Evolutionary conservation across 2,329 filamentous ascomycete genomes (phyloP), one percentile per base, ranked within the genome.

Genomic region (Saccharata proteae): DNA sequence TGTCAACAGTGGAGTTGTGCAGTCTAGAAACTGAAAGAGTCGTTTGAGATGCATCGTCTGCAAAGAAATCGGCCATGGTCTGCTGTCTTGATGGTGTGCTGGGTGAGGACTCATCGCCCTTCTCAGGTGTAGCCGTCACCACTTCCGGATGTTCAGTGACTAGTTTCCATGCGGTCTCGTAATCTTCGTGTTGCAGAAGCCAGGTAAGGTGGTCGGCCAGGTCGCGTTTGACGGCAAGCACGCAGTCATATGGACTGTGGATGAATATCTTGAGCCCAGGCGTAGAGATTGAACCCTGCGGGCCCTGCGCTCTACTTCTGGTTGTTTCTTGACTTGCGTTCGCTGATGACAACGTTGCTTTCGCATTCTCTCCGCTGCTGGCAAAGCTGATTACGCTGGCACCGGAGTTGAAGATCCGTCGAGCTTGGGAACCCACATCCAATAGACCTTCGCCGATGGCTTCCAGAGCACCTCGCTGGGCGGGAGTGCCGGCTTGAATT

Each of bases 191-290:
- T 36, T 88, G 80, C 16, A 93, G 52, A 10, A 96, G 64, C 88
- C 88, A 98, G 6, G 68, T 63, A 14, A 96, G 62, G 47, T 93
- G 85, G 55, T 98, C 90, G 3, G 74, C 65, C 11, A 93, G 65
- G 47, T 93, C 86, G 43, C 90, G 70, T 50, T 86, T 86, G 3
- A 90, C 83, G 1, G 84, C 83, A 33, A 94, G 62, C n/a, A 96
- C 79, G 46, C 86, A 96, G 55, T 98, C 90, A 49, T 92, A 98
- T 0, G 90, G 90, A 45, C 85, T 94, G 47, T 93, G 85, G 23
- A 98, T 83, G 51, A 94, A 94, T 11, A 98, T 80, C 47, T 96
- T 81, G 42, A 77, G 64, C 5, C 77, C 76, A 21, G 67, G 22
- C 17, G 15, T 35, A 6, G 33, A 15, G 7, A 30, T 23, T 8